Conservation (phyloP, 129 eudicot genomes). For the Tanacetum coccineum region DNA sequence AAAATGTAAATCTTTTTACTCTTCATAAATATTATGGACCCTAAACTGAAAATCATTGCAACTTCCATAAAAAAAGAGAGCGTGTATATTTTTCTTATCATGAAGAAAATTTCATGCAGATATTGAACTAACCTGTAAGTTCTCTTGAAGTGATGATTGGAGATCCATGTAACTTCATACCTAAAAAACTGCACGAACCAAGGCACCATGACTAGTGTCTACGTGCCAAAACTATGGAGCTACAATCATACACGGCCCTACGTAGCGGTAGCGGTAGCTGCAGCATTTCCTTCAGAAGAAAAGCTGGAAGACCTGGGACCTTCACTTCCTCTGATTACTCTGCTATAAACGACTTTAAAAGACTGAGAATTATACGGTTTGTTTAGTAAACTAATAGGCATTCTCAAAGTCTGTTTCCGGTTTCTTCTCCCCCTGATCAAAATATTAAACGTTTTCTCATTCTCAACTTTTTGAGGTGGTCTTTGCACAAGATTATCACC, state of each 20-base stretch:
- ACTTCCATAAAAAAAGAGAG: neutral
- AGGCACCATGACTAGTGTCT: conserved; percentile 25
- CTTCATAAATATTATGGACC: conserved; percentile 3
- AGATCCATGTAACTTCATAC: conserved; percentile 37
- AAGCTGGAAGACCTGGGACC: conserved; percentile 46
- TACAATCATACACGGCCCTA: conserved; percentile 23
- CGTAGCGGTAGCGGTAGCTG: conserved; percentile 33
- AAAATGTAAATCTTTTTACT: neutral
- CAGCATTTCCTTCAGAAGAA: conserved; percentile 47
- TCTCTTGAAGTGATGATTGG: conserved; percentile 33
- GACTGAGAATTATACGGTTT: conserved; percentile 85
- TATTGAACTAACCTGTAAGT: conserved; percentile 48
- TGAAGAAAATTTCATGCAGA: conserved; percentile 5
- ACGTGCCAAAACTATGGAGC: conserved; percentile 29
- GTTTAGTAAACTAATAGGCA: conserved; percentile 87
- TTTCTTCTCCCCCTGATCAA: conserved; percentile 90
- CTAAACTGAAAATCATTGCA: conserved; percentile 7
- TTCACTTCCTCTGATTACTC: conserved; percentile 83
- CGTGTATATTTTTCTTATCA: conserved; percentile 3
- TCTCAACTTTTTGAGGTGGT: conserved; percentile 42
- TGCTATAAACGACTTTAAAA: conserved; percentile 74
- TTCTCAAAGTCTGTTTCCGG: conserved; percentile 85
- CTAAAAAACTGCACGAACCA: conserved; percentile 26
- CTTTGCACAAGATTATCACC: conserved; percentile 33
- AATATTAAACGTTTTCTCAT: conserved; percentile 75